phyloP scores from a whole-genome alignment of 2,329 filamentous ascomycete genomes.

The Microsporum canis region DNA sequence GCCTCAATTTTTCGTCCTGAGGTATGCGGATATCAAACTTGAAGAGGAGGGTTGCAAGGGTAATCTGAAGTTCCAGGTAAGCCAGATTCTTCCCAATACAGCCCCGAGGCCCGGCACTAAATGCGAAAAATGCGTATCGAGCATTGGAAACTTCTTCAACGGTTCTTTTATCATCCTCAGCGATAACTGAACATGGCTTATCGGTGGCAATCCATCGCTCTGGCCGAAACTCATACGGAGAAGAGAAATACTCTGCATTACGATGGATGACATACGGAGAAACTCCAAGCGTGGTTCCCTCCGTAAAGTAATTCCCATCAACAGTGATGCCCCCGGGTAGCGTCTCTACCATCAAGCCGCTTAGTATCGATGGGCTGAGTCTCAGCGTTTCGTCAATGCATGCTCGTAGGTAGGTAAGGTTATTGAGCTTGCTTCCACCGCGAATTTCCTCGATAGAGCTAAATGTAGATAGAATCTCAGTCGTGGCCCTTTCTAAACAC shows the following conservation, averaged over 20 bases:
- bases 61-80: conserved; percentile 33
- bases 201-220: conserved; percentile 25
- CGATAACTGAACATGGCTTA: not conserved
- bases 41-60: conserved; percentile 29
- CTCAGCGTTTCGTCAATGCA: conserved; percentile 30
- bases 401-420: conserved; percentile 31
- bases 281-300: conserved; percentile 23
- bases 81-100: conserved; percentile 36
- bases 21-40: conserved; percentile 27
- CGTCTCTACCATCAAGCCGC: conserved; percentile 20
- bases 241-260: conserved; percentile 22
- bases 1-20: not conserved
- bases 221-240: conserved; percentile 22
- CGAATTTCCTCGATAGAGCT: conserved; percentile 25
- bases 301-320: conserved; percentile 22
- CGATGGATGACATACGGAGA: conserved; percentile 24
- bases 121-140: conserved; percentile 17
- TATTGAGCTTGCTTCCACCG: conserved; percentile 21
- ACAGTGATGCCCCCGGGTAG: conserved; percentile 19
- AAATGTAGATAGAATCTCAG: conserved; percentile 27
- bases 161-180: not conserved
- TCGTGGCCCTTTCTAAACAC: conserved; percentile 20
- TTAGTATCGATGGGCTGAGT: conserved; percentile 21
- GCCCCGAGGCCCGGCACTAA: conserved; percentile 32
- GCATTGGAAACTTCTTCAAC: conserved; percentile 37